Conservation (phyloP, 2,329 filamentous ascomycete genomes). For the Mycosphaerelloides madeirae region DNA sequence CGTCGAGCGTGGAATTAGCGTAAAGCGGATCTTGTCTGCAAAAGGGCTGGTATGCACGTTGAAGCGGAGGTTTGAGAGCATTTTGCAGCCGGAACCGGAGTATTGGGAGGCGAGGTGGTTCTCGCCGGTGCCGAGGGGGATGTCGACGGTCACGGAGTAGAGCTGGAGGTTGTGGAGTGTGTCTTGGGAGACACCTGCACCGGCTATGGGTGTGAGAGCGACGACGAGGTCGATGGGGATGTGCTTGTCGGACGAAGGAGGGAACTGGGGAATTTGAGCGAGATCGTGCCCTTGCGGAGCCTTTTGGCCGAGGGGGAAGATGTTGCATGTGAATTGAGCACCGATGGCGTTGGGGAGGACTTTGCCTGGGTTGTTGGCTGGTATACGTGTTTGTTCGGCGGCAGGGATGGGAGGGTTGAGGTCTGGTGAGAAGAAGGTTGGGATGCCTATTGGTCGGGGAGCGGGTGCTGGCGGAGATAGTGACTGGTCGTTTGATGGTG, state of each 20-base stretch:
- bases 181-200: neutral
- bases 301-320: conserved; percentile 1
- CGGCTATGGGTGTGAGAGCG: neutral
- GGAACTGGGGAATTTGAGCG: neutral
- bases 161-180: conserved; percentile 5
- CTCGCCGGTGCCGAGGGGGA: neutral
- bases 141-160: conserved; percentile 1
- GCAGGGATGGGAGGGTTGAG: neutral
- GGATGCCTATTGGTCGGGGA: conserved; percentile 3
- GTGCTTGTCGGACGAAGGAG: neutral
- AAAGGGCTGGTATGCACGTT: neutral
- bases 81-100: neutral
- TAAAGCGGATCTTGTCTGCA: conserved; percentile 1
- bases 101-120: neutral
- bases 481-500: no score
- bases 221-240: conserved; percentile 9
- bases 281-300: neutral
- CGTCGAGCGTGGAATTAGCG: conserved; percentile 6
- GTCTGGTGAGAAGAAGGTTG: neutral
- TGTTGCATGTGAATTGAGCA: no score
- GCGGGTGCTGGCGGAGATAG: no score
- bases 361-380: neutral
- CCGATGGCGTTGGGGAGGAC: no score
- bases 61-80: neutral
- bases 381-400: neutral